Evolutionary conservation across 1,139 yeast species (phyloP), one percentile per base, ranked within the genome.

Genomic region (Saccharomycopsis hybrid): DNA sequence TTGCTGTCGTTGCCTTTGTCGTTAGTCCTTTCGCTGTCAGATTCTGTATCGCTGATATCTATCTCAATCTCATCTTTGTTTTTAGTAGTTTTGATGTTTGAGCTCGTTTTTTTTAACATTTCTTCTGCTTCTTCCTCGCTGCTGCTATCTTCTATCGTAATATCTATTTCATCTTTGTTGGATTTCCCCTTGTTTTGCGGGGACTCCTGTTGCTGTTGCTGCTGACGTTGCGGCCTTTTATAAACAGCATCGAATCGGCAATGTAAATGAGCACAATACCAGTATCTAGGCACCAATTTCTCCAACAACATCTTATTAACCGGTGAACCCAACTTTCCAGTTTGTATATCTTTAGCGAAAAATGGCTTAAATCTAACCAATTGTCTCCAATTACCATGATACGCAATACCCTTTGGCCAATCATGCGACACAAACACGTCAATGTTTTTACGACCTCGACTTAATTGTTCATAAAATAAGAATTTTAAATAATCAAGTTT

Each of bases 181-280:
- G 32, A 7, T 11, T 37, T 28, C 29, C 35, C 27, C 49, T 54
- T 40, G 18, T 41, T 43, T 41, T 44, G 51, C 49, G 33, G 41
- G 29, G 33, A 53, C 18, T 18, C 18, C 47, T 3, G 24, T 8
- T 3, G n/a, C 18, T 25, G 11, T 13, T 5, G n/a, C 29, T 24
- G 18, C 33, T 4, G 40, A 4, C 7, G 18, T 53, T 45, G 62
- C 62, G 25, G 25, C 8, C 45, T 11, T 7, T 9, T 32, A 33
- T 48, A 45, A 8, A 5, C 31, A 0, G 97, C 97, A 11, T 70
- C 72, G 60, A 78, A 92, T 50, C 70, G 69, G 1, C 84, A 90
- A 65, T 92, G 99, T 53, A 92, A 65, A 69, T 92, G 99, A 2
- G 95, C 95, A 56, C 95, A 78, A 55, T 86, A 78, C 98, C 97